Evolutionary conservation across 2,329 filamentous ascomycete species (phyloP), one percentile per base, ranked within the genome.

Genomic region (Aspergillus nomiae): DNA sequence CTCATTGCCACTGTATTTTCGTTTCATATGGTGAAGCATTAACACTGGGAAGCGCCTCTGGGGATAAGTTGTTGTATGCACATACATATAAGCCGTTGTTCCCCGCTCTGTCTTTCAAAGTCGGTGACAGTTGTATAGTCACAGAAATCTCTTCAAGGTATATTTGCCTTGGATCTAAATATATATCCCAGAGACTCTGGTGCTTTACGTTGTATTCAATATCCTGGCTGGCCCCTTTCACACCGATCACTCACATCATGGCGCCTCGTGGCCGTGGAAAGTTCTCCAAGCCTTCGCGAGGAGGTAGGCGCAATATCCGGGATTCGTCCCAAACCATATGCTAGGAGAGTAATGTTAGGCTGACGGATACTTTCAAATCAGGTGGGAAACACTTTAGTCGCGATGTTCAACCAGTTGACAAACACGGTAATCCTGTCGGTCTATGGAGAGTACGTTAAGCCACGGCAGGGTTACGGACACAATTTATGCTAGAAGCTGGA

Each of bases 361-460:
- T 58, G 21, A 60, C n/a, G 36, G 26, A 60, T 54, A 7, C 16
- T 32, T 30, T 19, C 11, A 16, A 28, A 24, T 14, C 14, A 97
- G 94, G 94, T 66, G 95, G 95, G 74, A 97, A 97, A 81, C 90
- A 96, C 75, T 99, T 96, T 83, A 97, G 94, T 69, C 90, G 92
- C 69, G 90, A 97, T 77, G 88, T 98, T 54, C 89, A 92, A 78
- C 94, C 94, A 24, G 82, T 95, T 73, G 94, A 97, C 74, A 89
- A 89, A 70, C 92, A 98, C 75, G 95, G 94, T 71, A 95, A 95
- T 74, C 89, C 92, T 70, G 84, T 94, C 66, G 89, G 90, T 84
- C 94, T 97, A 86, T 97, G 94, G 92, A 89, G 86, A 76, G 87
- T 89, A 75, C 81, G 87, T 74, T 64, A 46, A 32, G 74, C 61